These are phyloP conservation scores for Omphalotus olearius DNA, from an alignment of 1,284 basidiomycete genomes.

Conservation along the genomic window DNA sequence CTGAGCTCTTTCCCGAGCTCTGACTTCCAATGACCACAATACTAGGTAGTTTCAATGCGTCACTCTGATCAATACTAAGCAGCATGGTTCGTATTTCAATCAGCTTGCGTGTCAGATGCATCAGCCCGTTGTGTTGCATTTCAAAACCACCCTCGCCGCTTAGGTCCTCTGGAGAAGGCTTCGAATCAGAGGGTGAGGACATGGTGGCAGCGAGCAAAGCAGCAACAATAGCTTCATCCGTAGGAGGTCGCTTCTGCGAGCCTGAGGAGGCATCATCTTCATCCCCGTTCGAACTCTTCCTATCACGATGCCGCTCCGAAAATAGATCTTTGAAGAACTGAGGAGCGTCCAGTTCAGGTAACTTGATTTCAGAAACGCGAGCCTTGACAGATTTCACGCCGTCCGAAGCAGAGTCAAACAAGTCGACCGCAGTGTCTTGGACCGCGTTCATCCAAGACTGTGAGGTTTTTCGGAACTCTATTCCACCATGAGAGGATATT, in stretches of 20 bases:
- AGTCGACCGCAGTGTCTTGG: slow-evolving; percentile 64
- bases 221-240: slow-evolving; percentile 64
- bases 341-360: slow-evolving; percentile 67
- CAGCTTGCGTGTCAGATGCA: slow-evolving; percentile 92
- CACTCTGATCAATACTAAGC: slow-evolving; percentile 92
- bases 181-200: slow-evolving; percentile 66
- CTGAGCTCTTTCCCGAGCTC: slow-evolving; percentile 96
- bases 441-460: slow-evolving; percentile 60
- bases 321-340: slow-evolving; percentile 74
- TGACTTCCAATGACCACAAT: slow-evolving; percentile 99
- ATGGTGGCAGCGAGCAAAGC: slow-evolving; percentile 70
- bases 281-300: slow-evolving; percentile 23
- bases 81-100: slow-evolving; percentile 96
- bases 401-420: slow-evolving; percentile 65
- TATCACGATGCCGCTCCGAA: slow-evolving; percentile 31
- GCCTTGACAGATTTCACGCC: slow-evolving; percentile 55
- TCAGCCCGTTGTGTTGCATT: slow-evolving; percentile 64
- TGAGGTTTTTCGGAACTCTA: slow-evolving; percentile 70
- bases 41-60: slow-evolving; percentile 89
- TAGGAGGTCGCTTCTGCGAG: slow-evolving; percentile 43
- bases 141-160: slow-evolving; percentile 37
- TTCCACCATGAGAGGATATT: slow-evolving; percentile 1
- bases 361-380: slow-evolving; percentile 54
- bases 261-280: slow-evolving; percentile 25
- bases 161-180: slow-evolving; percentile 20